Evolutionary conservation across 2,329 filamentous ascomycete species (phyloP).

Genomic region (Ophiostoma australiae): DNA sequence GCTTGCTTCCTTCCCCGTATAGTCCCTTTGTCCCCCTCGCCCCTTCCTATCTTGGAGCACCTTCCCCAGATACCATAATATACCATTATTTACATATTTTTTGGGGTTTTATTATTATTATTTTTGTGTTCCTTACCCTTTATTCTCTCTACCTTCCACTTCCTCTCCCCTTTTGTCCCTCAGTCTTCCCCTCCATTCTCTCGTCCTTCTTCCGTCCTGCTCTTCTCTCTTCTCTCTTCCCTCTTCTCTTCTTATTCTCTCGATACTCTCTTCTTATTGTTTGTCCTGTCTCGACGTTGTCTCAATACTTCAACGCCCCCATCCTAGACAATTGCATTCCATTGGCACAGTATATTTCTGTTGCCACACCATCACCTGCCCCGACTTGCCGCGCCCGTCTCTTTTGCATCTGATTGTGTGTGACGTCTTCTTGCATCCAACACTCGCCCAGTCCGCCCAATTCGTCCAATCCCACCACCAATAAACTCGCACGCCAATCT

Average conservation of each 20-base stretch:
- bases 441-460: neutral
- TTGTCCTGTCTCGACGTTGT: neutral
- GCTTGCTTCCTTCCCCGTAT: slow-evolving; percentile 8
- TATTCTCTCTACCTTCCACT: neutral
- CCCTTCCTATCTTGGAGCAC: neutral
- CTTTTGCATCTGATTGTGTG: slow-evolving; percentile 1
- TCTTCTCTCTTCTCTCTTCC: neutral
- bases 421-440: slow-evolving; percentile 12
- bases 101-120: neutral
- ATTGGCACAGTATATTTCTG: neutral
- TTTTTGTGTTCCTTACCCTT: neutral
- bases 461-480: neutral
- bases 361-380: neutral
- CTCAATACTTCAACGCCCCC: neutral
- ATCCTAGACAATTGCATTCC: slow-evolving; percentile 8
- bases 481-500: neutral
- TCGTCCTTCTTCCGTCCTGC: neutral
- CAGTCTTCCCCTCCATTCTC: neutral
- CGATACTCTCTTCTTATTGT: neutral
- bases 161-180: neutral
- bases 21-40: slow-evolving; percentile 2
- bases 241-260: neutral
- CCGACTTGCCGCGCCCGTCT: neutral
- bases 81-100: neutral
- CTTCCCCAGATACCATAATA: slow-evolving; percentile 8